A percentile compares a stretch with the other conserved stretches of the same genome.
These are phyloP conservation scores for Podosphaera aphanis DNA, from an alignment of 2,329 filamentous ascomycete genomes.

Conservation along the genomic window DNA sequence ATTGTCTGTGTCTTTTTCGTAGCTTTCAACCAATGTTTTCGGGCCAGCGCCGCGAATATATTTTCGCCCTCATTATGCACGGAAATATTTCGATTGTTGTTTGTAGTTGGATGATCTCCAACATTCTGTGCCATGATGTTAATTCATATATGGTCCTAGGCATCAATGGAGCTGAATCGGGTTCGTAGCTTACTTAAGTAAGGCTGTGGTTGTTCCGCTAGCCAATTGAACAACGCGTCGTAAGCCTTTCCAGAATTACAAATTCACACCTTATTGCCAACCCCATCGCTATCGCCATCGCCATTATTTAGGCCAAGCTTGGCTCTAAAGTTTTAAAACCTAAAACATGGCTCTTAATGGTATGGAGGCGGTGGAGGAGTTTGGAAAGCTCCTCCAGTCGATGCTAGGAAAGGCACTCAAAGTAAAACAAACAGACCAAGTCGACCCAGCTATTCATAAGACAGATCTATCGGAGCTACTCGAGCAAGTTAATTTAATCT, in stretches of 20 bases:
- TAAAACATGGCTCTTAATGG: conserved; percentile 23
- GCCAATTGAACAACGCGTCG: not conserved
- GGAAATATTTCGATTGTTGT: not conserved
- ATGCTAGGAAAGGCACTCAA: conserved; percentile 34
- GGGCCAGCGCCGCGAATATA: conserved; percentile 53
- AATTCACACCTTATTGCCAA: too few relatives aligned
- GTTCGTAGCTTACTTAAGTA: not conserved
- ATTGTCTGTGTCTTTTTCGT: conserved; percentile 38
- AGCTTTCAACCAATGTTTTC: conserved; percentile 60
- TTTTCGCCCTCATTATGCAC: conserved; percentile 36
- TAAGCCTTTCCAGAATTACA: not conserved
- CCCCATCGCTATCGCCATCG: not conserved
- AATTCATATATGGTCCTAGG: not conserved
- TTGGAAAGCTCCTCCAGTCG: conserved; percentile 28
- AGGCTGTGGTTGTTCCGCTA: not conserved
- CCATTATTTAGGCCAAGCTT: not conserved
- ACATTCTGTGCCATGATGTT: not conserved
- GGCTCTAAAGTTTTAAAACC: not conserved
- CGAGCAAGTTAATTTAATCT: conserved; percentile 21
- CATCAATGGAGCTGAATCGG: not conserved
- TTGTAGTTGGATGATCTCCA: not conserved
- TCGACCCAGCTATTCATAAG: conserved; percentile 57
- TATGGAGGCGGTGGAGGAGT: conserved; percentile 28
- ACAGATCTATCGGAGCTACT: conserved; percentile 33
- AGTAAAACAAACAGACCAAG: conserved; percentile 32